These are phyloP conservation scores for Cladosporium sp. DNA, from an alignment of 2,329 filamentous ascomycete species.

Conservation along the genomic window DNA sequence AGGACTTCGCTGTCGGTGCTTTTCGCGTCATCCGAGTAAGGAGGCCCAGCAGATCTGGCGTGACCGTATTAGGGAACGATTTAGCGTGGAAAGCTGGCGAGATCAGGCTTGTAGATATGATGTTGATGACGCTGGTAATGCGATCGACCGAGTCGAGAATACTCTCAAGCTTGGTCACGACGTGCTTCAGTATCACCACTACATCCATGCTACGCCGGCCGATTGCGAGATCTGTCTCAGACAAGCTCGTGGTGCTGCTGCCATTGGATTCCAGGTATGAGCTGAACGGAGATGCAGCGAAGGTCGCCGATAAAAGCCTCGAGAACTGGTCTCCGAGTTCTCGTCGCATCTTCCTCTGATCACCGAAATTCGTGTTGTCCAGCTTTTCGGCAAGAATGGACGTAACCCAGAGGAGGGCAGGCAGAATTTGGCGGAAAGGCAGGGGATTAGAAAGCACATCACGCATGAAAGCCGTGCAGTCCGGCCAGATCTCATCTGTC, in stretches of 20 bases:
- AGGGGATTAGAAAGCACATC: conserved; percentile 92
- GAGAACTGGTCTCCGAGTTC: conserved; percentile 91
- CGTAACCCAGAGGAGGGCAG: conserved; percentile 81
- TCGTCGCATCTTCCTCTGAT: conserved; percentile 85
- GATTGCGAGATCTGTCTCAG: conserved; percentile 1
- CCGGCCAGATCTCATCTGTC: conserved; percentile 96
- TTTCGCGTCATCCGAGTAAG: conserved; percentile 74
- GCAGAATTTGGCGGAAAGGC: conserved; percentile 85
- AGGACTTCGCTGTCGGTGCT: conserved; percentile 76
- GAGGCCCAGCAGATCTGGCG: conserved; percentile 65
- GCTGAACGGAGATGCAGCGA: conserved; percentile 56
- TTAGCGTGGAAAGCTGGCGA: conserved; percentile 79
- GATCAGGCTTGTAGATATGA: conserved; percentile 79
- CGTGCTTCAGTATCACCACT: conserved; percentile 70
- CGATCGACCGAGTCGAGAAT: conserved; percentile 84
- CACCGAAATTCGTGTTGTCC: conserved; percentile 95
- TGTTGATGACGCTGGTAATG: conserved; percentile 69
- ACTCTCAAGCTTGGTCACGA: conserved; percentile 75
- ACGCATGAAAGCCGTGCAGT: conserved; percentile 84
- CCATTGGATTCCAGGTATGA: conserved; percentile 18
- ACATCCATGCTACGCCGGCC: conserved; percentile 51
- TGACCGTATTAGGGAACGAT: conserved; percentile 80
- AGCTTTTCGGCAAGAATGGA: conserved; percentile 90
- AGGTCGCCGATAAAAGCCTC: conserved; percentile 83
- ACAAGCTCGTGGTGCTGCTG: not conserved